These are phyloP conservation scores for Malassezia yamatoensis DNA, from an alignment of 1,284 basidiomycete species.

Conservation along the genomic window DNA sequence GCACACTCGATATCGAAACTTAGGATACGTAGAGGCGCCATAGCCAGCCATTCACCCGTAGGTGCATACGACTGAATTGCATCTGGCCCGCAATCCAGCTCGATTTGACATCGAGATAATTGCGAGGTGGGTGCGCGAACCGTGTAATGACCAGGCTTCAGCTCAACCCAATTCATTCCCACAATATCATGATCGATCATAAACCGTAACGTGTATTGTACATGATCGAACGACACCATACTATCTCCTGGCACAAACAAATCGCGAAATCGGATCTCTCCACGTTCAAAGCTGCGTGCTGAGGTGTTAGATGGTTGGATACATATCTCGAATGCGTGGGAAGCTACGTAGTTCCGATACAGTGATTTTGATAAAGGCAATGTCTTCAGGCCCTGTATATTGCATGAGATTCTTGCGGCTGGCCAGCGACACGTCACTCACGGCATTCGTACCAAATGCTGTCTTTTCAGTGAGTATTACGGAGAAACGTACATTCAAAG, in stretches of 20 bases:
- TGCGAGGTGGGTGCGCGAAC: conserved; percentile 26
- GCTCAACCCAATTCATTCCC: conserved; percentile 46
- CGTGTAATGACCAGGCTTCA: conserved; percentile 36
- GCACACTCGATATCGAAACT: conserved; percentile 48
- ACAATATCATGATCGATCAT: conserved; percentile 46
- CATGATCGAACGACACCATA: conserved; percentile 43
- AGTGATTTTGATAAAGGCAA: conserved; percentile 44
- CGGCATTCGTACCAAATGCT: conserved; percentile 27
- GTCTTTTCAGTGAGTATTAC: conserved; percentile 4
- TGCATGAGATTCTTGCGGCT: conserved; percentile 43
- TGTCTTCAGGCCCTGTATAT: conserved; percentile 37
- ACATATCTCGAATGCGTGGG: conserved; percentile 32
- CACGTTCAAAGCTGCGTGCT: conserved; percentile 37
- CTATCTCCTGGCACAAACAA: conserved; percentile 36
- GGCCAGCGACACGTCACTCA: conserved; percentile 26
- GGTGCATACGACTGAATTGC: conserved; percentile 38
- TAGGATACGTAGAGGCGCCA: conserved; percentile 44
- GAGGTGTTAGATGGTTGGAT: neutral
- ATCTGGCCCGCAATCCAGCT: conserved; percentile 37
- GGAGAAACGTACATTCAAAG: conserved; percentile 29
- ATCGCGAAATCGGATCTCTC: conserved; percentile 42
- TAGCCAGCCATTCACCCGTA: conserved; percentile 43
- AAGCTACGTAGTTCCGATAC: conserved; percentile 34
- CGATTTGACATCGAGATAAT: conserved; percentile 43
- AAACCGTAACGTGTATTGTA: conserved; percentile 45